Evolutionary conservation across 169 alveolate species (phyloP), one percentile per base, ranked within the genome.

Genomic region (Cardiosporidium cionae): DNA sequence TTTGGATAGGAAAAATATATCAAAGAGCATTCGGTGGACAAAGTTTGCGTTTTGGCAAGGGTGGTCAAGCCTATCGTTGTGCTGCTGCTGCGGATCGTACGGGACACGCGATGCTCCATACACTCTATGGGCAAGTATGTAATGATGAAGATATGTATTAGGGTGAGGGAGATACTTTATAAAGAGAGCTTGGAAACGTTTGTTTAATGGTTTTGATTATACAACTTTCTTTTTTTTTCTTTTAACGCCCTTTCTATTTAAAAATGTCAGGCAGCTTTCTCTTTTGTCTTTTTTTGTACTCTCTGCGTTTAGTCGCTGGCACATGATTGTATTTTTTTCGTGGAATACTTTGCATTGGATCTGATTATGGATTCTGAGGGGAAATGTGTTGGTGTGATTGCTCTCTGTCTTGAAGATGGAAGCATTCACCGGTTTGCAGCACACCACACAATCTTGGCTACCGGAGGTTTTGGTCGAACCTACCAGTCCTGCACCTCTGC

Each of bases 61-160:
- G 99, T 32, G 99, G 99, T 6, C 97, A 96, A 79, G 98, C 98
- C 22, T 96, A 95, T 79, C 88, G 99, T 70, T 94, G 98, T 73
- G 98, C 98, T 33, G 99, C 98, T 0, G 99, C 97, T 1, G 99
- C 99, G 6, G 99, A 96, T 84, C 91, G 99, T 80, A 96, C 99
- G 1, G 99, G 99, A 28, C 99, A 96, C 83, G 95, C 99, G 23
- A 94, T 96, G 96, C 89, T 96, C 62, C 99, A 96, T 82, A 95
- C 99, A 6, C 84, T 96, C 53, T 96, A 94, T 84, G 98, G 98
- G 28, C 75, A 69, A 52, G n/a, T n/a, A n/a, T 44, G n/a, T n/a
- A n/a, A n/a, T n/a, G n/a, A n/a, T n/a, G n/a, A n/a, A n/a, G n/a
- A n/a, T n/a, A n/a, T n/a, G n/a, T n/a, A n/a, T n/a, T n/a, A n/a